Evolutionary conservation across 2,329 filamentous ascomycete genomes (phyloP), one percentile per base, ranked within the genome.

Genomic region (Fusarium nematophilum): DNA sequence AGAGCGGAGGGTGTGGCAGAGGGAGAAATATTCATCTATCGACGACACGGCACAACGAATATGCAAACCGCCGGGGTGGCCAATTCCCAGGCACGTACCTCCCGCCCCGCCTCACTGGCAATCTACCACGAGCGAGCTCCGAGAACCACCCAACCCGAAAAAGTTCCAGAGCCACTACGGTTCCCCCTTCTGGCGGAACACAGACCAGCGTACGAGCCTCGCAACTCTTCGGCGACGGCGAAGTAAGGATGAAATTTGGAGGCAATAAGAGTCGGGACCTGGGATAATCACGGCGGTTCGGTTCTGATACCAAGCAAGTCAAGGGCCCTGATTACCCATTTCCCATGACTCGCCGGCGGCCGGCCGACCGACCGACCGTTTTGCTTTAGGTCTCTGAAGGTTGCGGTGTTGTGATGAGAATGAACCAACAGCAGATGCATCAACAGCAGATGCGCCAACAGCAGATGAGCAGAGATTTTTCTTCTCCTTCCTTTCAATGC

Each of bases 121-220:
- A 63, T 63, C 60, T 60, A 57, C 53, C 36, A 29, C 53, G 26
- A 62, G 57, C 55, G 40, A 50, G 34, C 31, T 33, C 31, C 39
- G 29, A 14, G 13, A 36, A 38, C 53, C 30, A 46, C 48, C 42
- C 21, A 21, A 21, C 21, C 21, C 21, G 21, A 29, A 38, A 49
- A 36, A 53, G 39, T 39, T 34, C 26, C 44, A 27, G 46, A 36
- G 21, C 36, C 21, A 53, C 40, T 43, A 38, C 37, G 44, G 36
- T 43, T n/a, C 8, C 51, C 45, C 56, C 52, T 53, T 49, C 57
- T 40, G 46, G 62, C 53, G 57, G 60, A 49, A 68, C 65, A 68
- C 65, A 68, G 65, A 66, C 65, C 65, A 68, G 26, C 53, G 33
- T 63, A 55, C 63, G 63, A 66, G 60, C 65, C 63, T 67, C 45